Base-by-base conservation (phyloP, 306 rosid species). In the Carpinus viminea region DNA sequence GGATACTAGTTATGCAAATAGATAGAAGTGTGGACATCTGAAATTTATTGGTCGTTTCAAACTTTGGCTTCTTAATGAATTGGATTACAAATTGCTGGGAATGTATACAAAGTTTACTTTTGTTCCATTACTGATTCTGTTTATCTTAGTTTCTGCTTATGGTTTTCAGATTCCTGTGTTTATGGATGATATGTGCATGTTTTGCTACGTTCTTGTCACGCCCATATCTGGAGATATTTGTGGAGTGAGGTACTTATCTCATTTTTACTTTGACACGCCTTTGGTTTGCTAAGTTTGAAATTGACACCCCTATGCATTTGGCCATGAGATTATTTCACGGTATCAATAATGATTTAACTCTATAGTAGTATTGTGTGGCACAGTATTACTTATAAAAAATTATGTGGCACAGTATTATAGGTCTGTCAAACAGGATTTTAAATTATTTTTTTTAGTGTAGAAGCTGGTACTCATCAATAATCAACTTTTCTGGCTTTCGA, bases 81-180 rank as follows among this genome's bases (percentile, higher is more conserved):
- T 68, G 68, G 28, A 3, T 68, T 10, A 38, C 17, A 11, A 41
- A 66, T 41, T 3, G 28, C 28, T 2, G 72, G 50, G 50, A 38
- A n/a, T 68, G 50, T 68, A 68, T 38, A 16, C 4, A 51, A 8
- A 34, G 59, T 70, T 72, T 57, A 71, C 47, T 31, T 61, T 17
- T 79, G 48, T 48, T 72, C 12, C 59, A 57, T 76, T 68, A 51
- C 31, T 60, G 52, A 2, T 61, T 74, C 43, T 70, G 68, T 50
- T 71, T 38, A 54, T 76, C 81, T 12, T 74, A 47, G 61, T 47
- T 86, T 74, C 66, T 82, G 77, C 81, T 21, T 62, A 31, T 82
- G 57, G 12, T 52, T 74, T 74, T 74, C 66, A 60, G 74, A 68
- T 76, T 82, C 83, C 76, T 53, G 46, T 57, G 72, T 57, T 68